Base-by-base conservation (phyloP, 495 filamentous ascomycete genomes). In the Platismatia glauca region DNA sequence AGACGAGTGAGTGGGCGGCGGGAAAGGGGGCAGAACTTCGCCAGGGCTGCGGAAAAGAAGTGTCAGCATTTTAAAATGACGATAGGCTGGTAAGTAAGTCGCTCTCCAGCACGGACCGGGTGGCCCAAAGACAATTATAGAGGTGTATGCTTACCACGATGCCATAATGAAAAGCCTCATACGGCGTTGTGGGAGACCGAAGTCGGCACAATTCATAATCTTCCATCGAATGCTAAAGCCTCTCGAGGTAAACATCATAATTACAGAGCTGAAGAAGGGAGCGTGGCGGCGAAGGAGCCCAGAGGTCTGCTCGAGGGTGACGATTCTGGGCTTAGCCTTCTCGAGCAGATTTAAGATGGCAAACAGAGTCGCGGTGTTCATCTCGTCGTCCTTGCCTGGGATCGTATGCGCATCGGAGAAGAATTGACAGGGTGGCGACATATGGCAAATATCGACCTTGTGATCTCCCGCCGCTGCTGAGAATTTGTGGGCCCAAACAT, bases 281-380 rank as follows among this genome's bases (percentile, higher is more conserved):
- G 81, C 77, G 4, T 81, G 71, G 3, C 77, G 67, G 35, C 83
- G 73, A 4, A 79, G 64, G 11, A 86, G 67, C 0, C 90, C 91
- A 53, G 81, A 84, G 0, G 93, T 95, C 64, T 97, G 89, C 65
- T 98, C 94, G 15, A 97, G 74, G 0, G 91, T 98, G 3, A 89
- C 82, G 0, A 95, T 63, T 0, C 91, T 78, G 0, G 93, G 90
- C 6, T 78, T 84, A 0, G 78, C 68, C 29, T 79, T 81, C 22
- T 78, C 68, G 1, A 96, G 71, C 0, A 94, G 71, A 13, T 81
- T 70, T 0, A 71, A 70, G 7, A 87, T 82, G 0, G 84, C 83
- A 66, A 87, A 91, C 0, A 93, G 73, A 1, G 86, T 82, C 0
- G 86, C 86, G 0, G 82, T 83, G 61, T 96, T 96, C 8, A 72